A percentile compares a stretch with the other conserved stretches of the same genome.
Evolutionary conservation across 2,329 filamentous ascomycete genomes (phyloP).

Genomic region (Xylariaceae sp.): DNA sequence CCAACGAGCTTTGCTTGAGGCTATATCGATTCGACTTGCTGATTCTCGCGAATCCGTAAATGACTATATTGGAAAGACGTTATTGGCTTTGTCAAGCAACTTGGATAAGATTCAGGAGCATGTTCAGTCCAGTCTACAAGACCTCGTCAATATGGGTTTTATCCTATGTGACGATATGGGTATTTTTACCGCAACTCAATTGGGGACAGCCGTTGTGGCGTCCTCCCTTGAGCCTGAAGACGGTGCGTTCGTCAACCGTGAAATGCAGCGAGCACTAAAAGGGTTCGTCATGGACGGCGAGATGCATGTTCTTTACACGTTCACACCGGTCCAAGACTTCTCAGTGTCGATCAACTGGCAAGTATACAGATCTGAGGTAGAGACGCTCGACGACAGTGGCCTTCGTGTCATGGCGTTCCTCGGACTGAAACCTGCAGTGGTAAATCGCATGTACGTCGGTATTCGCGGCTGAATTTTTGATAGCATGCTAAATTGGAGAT

Average conservation of each 20-base stretch:
- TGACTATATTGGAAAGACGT: constrained; percentile 65
- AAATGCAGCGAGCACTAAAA: constrained; percentile 62
- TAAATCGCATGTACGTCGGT: constrained; percentile 60
- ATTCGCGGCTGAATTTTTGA: background rate
- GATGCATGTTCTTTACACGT: constrained; percentile 66
- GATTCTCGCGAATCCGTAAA: constrained; percentile 60
- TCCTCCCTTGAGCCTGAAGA: constrained; percentile 72
- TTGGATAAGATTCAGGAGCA: constrained; percentile 46
- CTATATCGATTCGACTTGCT: constrained; percentile 64
- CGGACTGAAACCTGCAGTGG: constrained; percentile 62
- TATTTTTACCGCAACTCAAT: constrained; percentile 56
- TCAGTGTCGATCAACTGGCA: constrained; percentile 63
- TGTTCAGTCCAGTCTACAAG: constrained; percentile 55
- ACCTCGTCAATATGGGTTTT: constrained; percentile 53
- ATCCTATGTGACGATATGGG: constrained; percentile 47
- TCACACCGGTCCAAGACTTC: constrained; percentile 65
- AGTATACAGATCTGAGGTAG: constrained; percentile 67
- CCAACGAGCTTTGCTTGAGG: constrained; percentile 69
- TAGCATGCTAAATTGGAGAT: constrained; percentile 12
- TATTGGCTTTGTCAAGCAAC: constrained; percentile 57
- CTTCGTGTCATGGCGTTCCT: constrained; percentile 64
- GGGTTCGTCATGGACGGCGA: constrained; percentile 79
- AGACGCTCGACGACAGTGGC: constrained; percentile 66
- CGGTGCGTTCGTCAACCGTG: constrained; percentile 67
- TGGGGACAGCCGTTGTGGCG: constrained; percentile 68